Conservation (phyloP, 805 yeast genomes). For the Wickerhamiella alocasiicola region DNA sequence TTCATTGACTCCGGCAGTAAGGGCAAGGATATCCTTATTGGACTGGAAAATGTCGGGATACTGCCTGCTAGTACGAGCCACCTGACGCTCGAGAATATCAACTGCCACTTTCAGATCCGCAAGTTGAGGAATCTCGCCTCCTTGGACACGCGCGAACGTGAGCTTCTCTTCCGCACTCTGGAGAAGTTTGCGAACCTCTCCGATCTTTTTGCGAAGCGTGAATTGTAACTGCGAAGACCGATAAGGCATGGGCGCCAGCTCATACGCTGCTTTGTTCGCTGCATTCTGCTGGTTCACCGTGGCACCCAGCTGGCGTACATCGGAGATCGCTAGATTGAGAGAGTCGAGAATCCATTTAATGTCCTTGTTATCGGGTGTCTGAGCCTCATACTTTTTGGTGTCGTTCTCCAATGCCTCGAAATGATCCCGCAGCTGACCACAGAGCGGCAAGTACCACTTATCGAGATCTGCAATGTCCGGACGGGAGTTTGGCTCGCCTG, state of each 20-base stretch:
- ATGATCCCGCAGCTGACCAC: neutral
- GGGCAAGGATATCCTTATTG: neutral
- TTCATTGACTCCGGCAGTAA: neutral
- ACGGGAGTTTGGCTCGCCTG: neutral
- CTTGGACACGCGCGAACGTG: slow-evolving; percentile 1
- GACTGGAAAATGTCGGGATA: slow-evolving; percentile 4
- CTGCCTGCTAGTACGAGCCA: neutral
- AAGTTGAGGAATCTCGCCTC: slow-evolving; percentile 2
- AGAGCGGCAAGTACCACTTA: slow-evolving; percentile 4
- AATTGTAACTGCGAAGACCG: slow-evolving; percentile 10
- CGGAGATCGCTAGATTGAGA: neutral
- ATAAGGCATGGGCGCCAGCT: slow-evolving; percentile 10
- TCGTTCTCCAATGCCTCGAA: neutral
- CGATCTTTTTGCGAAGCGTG: slow-evolving; percentile 5
- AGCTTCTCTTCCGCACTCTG: slow-evolving; percentile 9
- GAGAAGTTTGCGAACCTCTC: neutral
- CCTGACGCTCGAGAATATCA: slow-evolving; percentile 9
- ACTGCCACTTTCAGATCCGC: slow-evolving; percentile 9
- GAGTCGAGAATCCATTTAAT: neutral
- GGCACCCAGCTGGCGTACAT: slow-evolving; percentile 1
- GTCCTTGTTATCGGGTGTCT: neutral
- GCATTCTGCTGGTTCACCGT: neutral
- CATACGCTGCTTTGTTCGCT: neutral
- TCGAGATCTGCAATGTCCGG: slow-evolving; percentile 3
- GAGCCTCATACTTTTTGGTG: neutral